Percentiles rank a stretch among this genome's conserved stretches.
Conservation (phyloP, 495 filamentous ascomycete species). For the Penicillium coffeae region DNA sequence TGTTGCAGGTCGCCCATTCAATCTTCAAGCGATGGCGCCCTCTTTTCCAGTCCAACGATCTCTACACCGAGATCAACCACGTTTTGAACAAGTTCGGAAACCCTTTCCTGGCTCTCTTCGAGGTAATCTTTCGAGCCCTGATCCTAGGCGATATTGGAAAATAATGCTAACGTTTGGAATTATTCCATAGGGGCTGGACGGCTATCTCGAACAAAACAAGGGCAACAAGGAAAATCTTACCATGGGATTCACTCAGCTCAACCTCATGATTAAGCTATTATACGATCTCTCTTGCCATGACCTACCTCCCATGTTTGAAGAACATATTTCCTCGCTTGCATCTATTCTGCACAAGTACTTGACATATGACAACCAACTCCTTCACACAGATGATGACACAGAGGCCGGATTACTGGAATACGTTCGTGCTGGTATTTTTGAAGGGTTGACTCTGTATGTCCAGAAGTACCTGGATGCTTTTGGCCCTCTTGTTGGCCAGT, state of each 20-base stretch:
- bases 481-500: conserved; percentile 67
- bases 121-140: no score
- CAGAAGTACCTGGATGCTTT: conserved; percentile 96
- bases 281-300: conserved; percentile 97
- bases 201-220: conserved; percentile 69
- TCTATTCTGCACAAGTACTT: conserved; percentile 87
- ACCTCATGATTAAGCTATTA: conserved; percentile 82
- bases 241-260: conserved; percentile 75
- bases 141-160: no score
- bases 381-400: conserved; percentile 78
- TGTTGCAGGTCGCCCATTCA: conserved; percentile 94
- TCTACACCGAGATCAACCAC: conserved; percentile 93
- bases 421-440: conserved; percentile 88
- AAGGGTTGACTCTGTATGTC: conserved; percentile 78
- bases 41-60: conserved; percentile 81
- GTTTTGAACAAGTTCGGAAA: conserved; percentile 77
- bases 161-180: conserved; percentile 8
- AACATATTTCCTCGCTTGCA: conserved; percentile 72
- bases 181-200: conserved; percentile 62
- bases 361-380: conserved; percentile 74
- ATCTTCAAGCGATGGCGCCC: conserved; percentile 97
- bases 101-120: conserved; percentile 75
- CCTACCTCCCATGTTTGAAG: conserved; percentile 87
- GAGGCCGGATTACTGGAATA: conserved; percentile 81
- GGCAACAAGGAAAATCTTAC: conserved; percentile 67